Conservation (phyloP, 192 early-diverging fungal species). For the Podila epigama region DNA sequence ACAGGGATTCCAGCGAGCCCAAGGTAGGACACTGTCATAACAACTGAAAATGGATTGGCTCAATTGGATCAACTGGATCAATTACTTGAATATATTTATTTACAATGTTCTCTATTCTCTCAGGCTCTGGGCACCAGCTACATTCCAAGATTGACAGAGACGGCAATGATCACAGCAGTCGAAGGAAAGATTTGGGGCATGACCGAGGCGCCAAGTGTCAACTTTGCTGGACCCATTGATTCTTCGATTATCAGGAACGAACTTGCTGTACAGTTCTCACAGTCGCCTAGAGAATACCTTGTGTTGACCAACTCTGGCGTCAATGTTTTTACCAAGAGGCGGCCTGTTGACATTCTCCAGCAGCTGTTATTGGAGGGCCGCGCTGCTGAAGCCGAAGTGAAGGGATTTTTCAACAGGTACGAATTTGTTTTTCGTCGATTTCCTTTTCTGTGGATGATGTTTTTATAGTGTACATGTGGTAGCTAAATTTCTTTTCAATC, state of each 20-base stretch:
- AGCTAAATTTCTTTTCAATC: no score
- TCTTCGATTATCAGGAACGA: slow-evolving; percentile 63
- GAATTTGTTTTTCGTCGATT: no score
- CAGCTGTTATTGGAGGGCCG: slow-evolving; percentile 61
- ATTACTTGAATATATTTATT: not conserved
- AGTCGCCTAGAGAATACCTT: slow-evolving; percentile 67
- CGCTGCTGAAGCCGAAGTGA: slow-evolving; percentile 34
- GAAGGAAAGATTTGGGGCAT: slow-evolving; percentile 90
- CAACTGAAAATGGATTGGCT: no score
- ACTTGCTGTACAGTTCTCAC: slow-evolving; percentile 64
- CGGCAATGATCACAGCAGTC: slow-evolving; percentile 56
- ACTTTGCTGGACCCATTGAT: slow-evolving; percentile 27
- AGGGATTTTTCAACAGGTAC: slow-evolving; percentile 47
- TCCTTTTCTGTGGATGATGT: no score
- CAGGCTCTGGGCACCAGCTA: slow-evolving; percentile 30
- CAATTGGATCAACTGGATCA: not conserved
- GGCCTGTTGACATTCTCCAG: slow-evolving; percentile 80
- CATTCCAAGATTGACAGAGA: slow-evolving; percentile 55
- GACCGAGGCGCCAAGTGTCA: slow-evolving; percentile 58
- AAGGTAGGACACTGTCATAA: slow-evolving; percentile 9
- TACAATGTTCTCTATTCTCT: not conserved
- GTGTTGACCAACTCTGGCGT: slow-evolving; percentile 83
- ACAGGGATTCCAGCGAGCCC: slow-evolving; percentile 24
- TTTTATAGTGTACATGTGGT: no score
- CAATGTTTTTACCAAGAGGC: slow-evolving; percentile 69